These are phyloP conservation scores for Penicillium riverlandense DNA, from an alignment of 495 filamentous ascomycete species.

Conservation along the genomic window DNA sequence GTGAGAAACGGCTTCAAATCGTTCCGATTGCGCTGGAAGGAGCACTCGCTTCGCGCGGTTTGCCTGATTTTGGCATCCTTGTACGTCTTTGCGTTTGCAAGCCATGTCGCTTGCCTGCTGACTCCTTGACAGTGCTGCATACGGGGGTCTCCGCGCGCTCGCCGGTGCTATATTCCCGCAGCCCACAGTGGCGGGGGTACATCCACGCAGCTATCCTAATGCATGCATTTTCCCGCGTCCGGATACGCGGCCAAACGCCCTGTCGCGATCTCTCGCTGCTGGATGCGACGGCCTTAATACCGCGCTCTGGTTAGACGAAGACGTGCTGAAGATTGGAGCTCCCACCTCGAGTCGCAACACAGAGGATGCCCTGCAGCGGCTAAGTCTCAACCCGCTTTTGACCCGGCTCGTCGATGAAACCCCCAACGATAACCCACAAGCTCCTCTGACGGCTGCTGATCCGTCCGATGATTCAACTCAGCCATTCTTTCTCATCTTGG, in stretches of 20 bases:
- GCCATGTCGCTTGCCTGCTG: background rate
- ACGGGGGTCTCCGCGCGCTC: too few relatives aligned
- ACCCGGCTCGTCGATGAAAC: background rate
- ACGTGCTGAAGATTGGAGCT: constrained; percentile 46
- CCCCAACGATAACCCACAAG: background rate
- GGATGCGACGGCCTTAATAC: constrained; percentile 15
- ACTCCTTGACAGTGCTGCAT: constrained; percentile 6
- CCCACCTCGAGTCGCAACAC: background rate
- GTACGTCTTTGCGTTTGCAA: constrained; percentile 12
- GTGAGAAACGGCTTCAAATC: constrained; percentile 9
- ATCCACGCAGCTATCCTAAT: constrained; percentile 5
- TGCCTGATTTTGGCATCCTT: constrained; percentile 25
- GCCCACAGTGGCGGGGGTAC: background rate
- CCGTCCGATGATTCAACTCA: background rate
- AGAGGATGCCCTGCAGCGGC: constrained; percentile 5
- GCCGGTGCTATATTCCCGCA: background rate
- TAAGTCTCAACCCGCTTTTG: constrained; percentile 10
- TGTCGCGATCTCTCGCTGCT: constrained; percentile 9
- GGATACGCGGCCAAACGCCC: constrained; percentile 11
- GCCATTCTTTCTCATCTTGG: constrained; percentile 10
- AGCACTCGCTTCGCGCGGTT: constrained; percentile 13
- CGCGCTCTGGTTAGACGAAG: constrained; percentile 61
- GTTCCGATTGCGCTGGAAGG: constrained; percentile 13
- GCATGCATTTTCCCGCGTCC: constrained; percentile 14
- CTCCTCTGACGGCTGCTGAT: background rate